Conservation (phyloP, 345 rosid genomes). For the Geranium brycei region DNA sequence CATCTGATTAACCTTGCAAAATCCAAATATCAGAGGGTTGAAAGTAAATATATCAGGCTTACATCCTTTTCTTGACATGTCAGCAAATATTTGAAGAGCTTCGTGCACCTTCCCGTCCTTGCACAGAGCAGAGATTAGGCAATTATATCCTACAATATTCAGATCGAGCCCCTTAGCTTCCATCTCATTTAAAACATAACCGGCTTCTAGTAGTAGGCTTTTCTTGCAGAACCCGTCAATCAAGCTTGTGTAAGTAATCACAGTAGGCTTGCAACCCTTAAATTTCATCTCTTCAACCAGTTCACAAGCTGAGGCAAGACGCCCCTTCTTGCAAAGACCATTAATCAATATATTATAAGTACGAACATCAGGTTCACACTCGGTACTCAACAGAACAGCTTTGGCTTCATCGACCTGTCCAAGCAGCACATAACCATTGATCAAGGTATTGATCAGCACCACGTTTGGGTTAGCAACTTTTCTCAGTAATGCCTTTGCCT, state of each 20-base stretch:
- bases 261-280: conserved; percentile 52
- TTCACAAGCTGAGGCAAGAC: conserved; percentile 45
- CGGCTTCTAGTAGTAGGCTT: conserved; percentile 44
- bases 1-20: conserved; percentile 44
- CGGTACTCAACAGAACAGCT: conserved; percentile 24
- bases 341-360: conserved; percentile 53
- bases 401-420: conserved; percentile 57
- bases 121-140: conserved; percentile 50
- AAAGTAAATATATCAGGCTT: conserved; percentile 71
- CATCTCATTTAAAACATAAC: conserved; percentile 37
- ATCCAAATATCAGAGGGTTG: conserved; percentile 58
- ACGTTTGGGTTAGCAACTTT: conserved; percentile 32
- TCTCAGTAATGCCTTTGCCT: conserved; percentile 51
- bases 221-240: conserved; percentile 58
- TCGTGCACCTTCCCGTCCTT: conserved; percentile 37
- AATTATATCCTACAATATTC: conserved; percentile 70
- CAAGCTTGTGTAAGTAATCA: conserved; percentile 47
- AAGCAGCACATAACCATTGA: conserved; percentile 54
- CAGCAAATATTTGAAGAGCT: conserved; percentile 39
- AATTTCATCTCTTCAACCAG: conserved; percentile 35
- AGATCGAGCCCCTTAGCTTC: conserved; percentile 35
- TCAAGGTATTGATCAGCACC: conserved; percentile 51
- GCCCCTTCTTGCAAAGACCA: conserved; percentile 64
- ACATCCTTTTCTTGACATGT: conserved; percentile 68
- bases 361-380: conserved; percentile 37